A percentile compares a stretch with the other conserved stretches of the same genome.
Conservation (phyloP, 2,329 filamentous ascomycete species). For the Furcasterigmium sp. region DNA sequence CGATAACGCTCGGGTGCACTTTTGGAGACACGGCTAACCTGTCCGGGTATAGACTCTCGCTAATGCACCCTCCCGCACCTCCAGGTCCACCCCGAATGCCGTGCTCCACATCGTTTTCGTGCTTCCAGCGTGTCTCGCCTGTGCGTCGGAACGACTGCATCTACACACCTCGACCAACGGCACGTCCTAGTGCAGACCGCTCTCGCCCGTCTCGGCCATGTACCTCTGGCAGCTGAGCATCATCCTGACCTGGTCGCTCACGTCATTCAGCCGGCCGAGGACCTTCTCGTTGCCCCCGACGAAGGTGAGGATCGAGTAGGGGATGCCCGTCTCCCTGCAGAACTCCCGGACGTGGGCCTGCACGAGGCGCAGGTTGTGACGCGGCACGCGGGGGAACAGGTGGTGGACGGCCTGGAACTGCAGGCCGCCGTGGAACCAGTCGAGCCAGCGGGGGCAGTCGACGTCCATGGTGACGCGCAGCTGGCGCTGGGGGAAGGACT, state of each 20-base stretch:
- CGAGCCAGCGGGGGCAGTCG: conserved; percentile 81
- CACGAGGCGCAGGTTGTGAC: conserved; percentile 73
- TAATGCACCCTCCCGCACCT: too few species aligned
- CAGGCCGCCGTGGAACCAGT: conserved; percentile 82
- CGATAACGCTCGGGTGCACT: too few species aligned
- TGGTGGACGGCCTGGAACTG: conserved; percentile 91
- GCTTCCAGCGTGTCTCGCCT: too few species aligned
- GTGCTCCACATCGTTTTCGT: too few species aligned
- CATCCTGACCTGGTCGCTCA: conserved; percentile 55
- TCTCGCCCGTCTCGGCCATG: conserved; percentile 42
- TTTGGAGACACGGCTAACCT: too few species aligned
- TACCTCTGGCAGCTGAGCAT: conserved; percentile 51
- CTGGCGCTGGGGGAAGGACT: conserved; percentile 89
- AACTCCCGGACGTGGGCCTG: conserved; percentile 77
- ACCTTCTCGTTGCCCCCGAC: conserved; percentile 79
- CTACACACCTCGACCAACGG: neutral
- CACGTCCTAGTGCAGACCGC: conserved; percentile 26
- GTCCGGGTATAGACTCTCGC: too few species aligned
- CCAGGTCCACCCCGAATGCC: too few species aligned
- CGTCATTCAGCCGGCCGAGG: too few species aligned
- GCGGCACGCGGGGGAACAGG: conserved; percentile 74
- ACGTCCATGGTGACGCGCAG: conserved; percentile 91
- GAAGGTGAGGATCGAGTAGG: conserved; percentile 83
- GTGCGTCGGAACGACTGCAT: too few species aligned
- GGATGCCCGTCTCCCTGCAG: conserved; percentile 75